Conservation (phyloP, 2,329 filamentous ascomycete genomes). For the Sphaerulina musiva region DNA sequence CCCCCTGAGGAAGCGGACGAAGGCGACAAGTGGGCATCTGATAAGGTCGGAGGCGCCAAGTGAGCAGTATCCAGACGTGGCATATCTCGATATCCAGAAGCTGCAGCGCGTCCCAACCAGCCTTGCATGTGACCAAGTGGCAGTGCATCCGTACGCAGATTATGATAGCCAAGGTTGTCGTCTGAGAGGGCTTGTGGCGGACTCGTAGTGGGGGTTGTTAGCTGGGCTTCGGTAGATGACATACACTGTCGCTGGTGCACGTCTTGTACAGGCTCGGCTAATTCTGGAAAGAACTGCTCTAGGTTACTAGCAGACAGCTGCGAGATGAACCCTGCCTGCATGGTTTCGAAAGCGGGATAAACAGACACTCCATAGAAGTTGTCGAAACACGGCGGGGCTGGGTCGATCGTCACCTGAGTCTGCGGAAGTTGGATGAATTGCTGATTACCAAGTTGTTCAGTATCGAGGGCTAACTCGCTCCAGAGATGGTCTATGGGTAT, state of each 20-base stretch:
- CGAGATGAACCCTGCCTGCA: background rate
- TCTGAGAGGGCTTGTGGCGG: conserved; percentile 6
- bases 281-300: conserved; percentile 11
- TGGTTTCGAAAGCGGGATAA: background rate
- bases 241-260: background rate
- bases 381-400: background rate
- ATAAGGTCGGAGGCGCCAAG: conserved; percentile 10
- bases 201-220: background rate
- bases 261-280: background rate
- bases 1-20: conserved; percentile 19
- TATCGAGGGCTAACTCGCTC: background rate
- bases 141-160: conserved; percentile 5
- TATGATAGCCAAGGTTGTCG: conserved; percentile 12
- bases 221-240: background rate
- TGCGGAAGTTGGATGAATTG: background rate
- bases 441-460: background rate
- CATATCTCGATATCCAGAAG: conserved; percentile 10
- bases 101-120: conserved; percentile 15
- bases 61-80: conserved; percentile 14
- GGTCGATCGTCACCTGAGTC: background rate
- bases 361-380: background rate
- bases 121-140: conserved; percentile 12
- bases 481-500: background rate
- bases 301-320: conserved; percentile 1
- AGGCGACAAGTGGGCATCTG: conserved; percentile 14